These are phyloP conservation scores for Elaeis oleifera DNA, from an alignment of 202 grass and related monocot genomes.

Conservation along the genomic window DNA sequence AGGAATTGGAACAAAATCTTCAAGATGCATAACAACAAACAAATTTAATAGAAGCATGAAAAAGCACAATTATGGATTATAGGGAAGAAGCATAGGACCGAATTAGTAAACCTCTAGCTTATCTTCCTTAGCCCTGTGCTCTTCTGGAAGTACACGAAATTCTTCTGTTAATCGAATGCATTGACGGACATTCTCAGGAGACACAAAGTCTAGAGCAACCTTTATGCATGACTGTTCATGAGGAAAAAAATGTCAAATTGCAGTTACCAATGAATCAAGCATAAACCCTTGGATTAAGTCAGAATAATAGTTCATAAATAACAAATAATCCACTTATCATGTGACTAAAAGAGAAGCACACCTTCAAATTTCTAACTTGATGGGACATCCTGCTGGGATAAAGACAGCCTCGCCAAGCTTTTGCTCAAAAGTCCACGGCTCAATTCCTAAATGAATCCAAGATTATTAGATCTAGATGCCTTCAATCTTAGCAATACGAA, in stretches of 20 bases:
- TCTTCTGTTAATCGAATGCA: slow-evolving; percentile 50
- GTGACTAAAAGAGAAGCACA: neutral
- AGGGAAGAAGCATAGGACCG: too few species aligned
- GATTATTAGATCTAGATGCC: too few species aligned
- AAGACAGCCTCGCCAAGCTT: slow-evolving; percentile 75
- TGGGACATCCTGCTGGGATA: slow-evolving; percentile 79
- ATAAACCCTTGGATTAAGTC: neutral
- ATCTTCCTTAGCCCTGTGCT: slow-evolving; percentile 71
- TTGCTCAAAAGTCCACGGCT: slow-evolving; percentile 86
- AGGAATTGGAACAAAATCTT: neutral
- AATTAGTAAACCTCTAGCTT: slow-evolving; percentile 38
- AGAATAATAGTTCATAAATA: neutral
- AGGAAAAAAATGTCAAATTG: slow-evolving; percentile 1
- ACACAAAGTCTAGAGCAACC: slow-evolving; percentile 76
- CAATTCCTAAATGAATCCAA: slow-evolving; percentile 49
- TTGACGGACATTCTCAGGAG: slow-evolving; percentile 60
- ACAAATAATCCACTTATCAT: neutral
- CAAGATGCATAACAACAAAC: neutral
- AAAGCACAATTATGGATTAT: neutral
- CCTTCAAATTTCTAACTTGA: slow-evolving; percentile 85
- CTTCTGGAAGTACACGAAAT: slow-evolving; percentile 56
- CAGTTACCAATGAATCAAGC: too few species aligned
- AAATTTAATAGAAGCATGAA: neutral
- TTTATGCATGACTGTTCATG: slow-evolving; percentile 70
- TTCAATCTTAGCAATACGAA: too few species aligned